A percentile compares a stretch with the other conserved stretches of the same genome.
Evolutionary conservation across 73 alveolate genomes (phyloP).

Genomic region (Blepharisma japonicum): DNA sequence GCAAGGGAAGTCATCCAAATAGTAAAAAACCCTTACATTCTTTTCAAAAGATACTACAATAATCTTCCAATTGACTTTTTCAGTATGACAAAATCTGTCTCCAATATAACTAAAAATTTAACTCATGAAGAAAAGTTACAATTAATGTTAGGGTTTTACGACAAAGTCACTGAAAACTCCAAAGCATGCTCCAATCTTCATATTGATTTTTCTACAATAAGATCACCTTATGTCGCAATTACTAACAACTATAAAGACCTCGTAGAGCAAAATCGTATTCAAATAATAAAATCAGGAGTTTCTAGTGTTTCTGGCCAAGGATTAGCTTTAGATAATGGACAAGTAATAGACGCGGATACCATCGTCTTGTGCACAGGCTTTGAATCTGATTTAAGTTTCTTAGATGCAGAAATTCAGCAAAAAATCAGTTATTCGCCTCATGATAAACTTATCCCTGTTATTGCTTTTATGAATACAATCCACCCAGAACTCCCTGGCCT

Average conservation of each 20-base stretch:
- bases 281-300: too few relatives aligned
- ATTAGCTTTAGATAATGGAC: background rate
- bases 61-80: background rate
- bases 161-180: too few relatives aligned
- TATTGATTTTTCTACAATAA: too few relatives aligned
- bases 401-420: slow-evolving; percentile 1
- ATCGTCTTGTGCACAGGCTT: background rate
- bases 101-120: too few relatives aligned
- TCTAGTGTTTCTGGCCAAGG: background rate
- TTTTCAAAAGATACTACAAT: background rate
- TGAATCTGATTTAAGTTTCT: background rate
- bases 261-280: too few relatives aligned
- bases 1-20: background rate
- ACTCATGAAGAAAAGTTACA: too few relatives aligned
- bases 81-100: background rate
- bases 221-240: too few relatives aligned
- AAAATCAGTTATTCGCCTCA: background rate
- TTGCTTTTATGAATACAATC: background rate
- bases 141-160: too few relatives aligned
- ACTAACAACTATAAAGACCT: too few relatives aligned
- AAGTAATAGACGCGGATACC: background rate
- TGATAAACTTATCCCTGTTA: slow-evolving; percentile 1
- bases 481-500: slow-evolving; percentile 18
- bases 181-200: too few relatives aligned
- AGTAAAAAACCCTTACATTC: background rate